Base-by-base conservation (phyloP, 768 basidiomycete species). In the Boletus insuetus region DNA sequence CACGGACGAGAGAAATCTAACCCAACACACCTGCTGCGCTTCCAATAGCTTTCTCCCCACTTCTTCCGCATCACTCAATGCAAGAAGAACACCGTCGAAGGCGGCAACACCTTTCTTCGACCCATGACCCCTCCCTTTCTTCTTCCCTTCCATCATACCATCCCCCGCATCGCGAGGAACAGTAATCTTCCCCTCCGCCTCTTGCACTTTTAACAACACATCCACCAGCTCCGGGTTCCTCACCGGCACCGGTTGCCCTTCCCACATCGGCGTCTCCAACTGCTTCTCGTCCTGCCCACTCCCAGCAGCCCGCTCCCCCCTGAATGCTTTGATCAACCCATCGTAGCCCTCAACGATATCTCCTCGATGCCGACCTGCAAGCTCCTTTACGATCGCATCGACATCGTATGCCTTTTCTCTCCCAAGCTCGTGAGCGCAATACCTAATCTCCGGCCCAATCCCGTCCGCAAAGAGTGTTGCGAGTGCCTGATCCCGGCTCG, bases 181-280 rank as follows among this genome's bases (percentile, higher is more conserved):
- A 29, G 73, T 73, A 43, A 97, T 73, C 56, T 77, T 82, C 10
- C 71, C 74, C 63, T 94, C 82, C 2, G 88, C 90, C 17, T 86
- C 83, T 64, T 95, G 91, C 4, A 96, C 87, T 60, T 82, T 88
- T 58, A 92, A 72, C 52, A 97, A 74, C 31, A 91, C 89, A 64
- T 88, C 90, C 45, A 97, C 95, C 54, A 98, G 75, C 71, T 98
- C 94, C 0, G 93, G 92, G 64, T 89, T 94, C 51, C 95, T 82
- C 43, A 97, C 80, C 17, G 94, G 91, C 7, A 98, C 83, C 0
- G 83, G 82, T 61, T 87, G 80, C 6, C 83, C 92, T 58, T 94
- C 93, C 91, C 94, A 97, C 3, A 76, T 59, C 35, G 94, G 72
- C 48, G 79, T 73, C 48, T 74, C 74, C 53, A 96, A 75, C 67